Percentiles rank a stretch among this genome's conserved stretches.
Evolutionary conservation across 2,329 filamentous ascomycete species (phyloP).

Genomic region (Chalaropsis thielavioides): DNA sequence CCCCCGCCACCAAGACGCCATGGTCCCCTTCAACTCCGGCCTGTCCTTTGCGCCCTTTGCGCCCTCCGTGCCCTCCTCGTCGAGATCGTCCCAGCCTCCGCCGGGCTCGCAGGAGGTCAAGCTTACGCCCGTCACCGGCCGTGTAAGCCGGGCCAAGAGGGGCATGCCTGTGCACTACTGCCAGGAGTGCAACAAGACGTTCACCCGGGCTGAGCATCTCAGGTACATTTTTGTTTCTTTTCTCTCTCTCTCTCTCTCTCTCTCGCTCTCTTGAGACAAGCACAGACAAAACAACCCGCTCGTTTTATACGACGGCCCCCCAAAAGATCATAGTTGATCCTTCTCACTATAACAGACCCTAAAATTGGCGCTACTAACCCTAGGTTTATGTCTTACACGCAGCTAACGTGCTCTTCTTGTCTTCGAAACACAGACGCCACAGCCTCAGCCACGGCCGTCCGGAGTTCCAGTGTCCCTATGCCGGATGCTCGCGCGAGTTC

Average conservation of each 20-base stretch:
- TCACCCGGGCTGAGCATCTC: constrained; percentile 48
- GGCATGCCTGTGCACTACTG: constrained; percentile 44
- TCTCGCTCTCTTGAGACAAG: constrained; percentile 20
- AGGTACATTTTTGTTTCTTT: constrained; percentile 29
- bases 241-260: constrained; percentile 15
- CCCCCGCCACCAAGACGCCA: background rate
- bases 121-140: constrained; percentile 41
- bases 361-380: background rate
- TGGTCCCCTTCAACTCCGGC: background rate
- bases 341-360: background rate
- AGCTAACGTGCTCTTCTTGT: background rate
- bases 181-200: constrained; percentile 35
- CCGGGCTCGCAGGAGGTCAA: constrained; percentile 26
- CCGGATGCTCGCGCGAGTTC: constrained; percentile 43
- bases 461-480: constrained; percentile 35
- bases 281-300: background rate
- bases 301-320: no score
- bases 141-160: constrained; percentile 45
- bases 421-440: no score
- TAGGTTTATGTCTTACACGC: no score
- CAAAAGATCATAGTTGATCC: background rate
- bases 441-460: constrained; percentile 45
- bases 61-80: background rate
- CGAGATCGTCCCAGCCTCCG: background rate
- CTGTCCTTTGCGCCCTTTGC: background rate